Evolutionary conservation across 345 rosid species (phyloP).

Genomic region (Gossypium ekmanianum): DNA sequence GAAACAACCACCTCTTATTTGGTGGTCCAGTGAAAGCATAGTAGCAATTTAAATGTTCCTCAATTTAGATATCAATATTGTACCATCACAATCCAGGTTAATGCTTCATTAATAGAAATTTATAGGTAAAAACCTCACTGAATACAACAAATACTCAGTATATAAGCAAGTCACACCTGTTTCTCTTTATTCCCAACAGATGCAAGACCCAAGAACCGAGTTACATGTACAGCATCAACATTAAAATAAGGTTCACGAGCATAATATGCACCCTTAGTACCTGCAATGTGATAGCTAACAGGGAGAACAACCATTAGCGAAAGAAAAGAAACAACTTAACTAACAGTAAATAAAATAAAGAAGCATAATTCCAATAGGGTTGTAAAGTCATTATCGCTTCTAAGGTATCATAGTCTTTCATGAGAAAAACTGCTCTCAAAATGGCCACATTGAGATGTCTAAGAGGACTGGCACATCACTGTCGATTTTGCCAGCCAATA

Average conservation of each 20-base stretch:
- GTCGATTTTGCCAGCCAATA: background rate
- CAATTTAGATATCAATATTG: background rate
- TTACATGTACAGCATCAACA: conserved; percentile 61
- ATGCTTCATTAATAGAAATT: conserved; percentile 1
- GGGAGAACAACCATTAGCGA: conserved; percentile 21
- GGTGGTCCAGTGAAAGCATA: background rate
- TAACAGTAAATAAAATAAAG: conserved; percentile 5
- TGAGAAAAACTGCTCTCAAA: background rate
- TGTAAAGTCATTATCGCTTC: background rate
- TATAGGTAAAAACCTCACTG: conserved; percentile 3
- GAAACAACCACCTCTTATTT: background rate
- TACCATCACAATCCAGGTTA: background rate
- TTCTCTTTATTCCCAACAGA: conserved; percentile 85
- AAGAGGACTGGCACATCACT: background rate
- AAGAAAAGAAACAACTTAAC: background rate
- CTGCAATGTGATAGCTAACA: conserved; percentile 86
- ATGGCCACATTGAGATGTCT: background rate
- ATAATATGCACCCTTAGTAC: conserved; percentile 73
- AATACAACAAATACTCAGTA: background rate
- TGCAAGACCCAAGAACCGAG: conserved; percentile 93
- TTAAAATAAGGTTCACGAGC: conserved; percentile 86
- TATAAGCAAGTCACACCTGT: conserved; percentile 46
- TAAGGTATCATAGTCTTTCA: conserved; percentile 1
- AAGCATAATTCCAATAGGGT: background rate
- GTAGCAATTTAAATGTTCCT: background rate